Base-by-base conservation (phyloP, 495 filamentous ascomycete species). In the Penicillium flavigenum region DNA sequence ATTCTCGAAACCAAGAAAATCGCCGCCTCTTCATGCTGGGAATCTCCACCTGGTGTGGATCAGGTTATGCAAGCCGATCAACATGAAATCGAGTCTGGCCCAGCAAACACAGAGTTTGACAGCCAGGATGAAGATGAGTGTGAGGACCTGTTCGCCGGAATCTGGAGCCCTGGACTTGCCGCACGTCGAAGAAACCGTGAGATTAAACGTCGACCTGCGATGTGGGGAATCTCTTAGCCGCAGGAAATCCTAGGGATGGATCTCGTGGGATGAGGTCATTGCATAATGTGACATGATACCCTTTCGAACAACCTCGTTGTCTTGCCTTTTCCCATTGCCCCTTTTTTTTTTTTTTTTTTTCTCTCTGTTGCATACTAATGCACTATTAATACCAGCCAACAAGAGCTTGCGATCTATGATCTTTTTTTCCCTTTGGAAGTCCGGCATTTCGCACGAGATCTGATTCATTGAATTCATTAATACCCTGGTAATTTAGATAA, bases 121-220 rank as follows among this genome's bases (percentile, higher is more conserved):
- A 90, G 86, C 57, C 85, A 92, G 47, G 93, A 98, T 69, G 91
- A 96, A 65, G 91, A 95, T 50, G 93, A 98, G 74, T 96, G 92
- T 59, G 93, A 97, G 65, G 92, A 96, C 70, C 67, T 98, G 49
- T 97, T 98, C 74, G 80, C 84, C 11, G 93, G 93, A 0, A 79
- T 90, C 3, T 98, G 93, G 93, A 89, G 86, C 62, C 77, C 86
- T 16, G 81, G 81, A 47, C 69, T 84, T 39, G 92, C 89, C 34
- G 77, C 75, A 24, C 79, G 90, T 63, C 78, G 91, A 61, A 78
- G 78, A 70, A 75, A 75, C 54, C 89, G 78, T 64, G 77, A 77
- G 47, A 67, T 78, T 45, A 74, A 70, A 32, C 60, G 64, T 27
- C 59, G 62, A 51, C 54, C 66, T 24, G 60, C 65, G 4, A 54